phyloP scores from a whole-genome alignment of 768 basidiomycete species.

The Hysterangium stoloniferum region DNA sequence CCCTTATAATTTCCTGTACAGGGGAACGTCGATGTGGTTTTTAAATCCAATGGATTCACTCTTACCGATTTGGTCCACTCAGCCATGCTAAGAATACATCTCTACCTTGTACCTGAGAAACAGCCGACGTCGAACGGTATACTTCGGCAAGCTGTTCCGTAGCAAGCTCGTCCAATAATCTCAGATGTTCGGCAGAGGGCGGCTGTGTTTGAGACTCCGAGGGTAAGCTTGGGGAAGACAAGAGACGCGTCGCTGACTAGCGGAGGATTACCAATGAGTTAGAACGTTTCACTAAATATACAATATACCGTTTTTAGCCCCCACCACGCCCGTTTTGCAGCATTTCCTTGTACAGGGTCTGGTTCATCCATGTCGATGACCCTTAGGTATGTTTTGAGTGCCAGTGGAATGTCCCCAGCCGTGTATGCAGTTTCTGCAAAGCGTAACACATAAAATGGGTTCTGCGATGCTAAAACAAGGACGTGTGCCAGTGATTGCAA shows the following conservation, averaged over 20 bases:
- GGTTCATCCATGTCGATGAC: conserved; percentile 68
- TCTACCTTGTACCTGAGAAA: conserved; percentile 4
- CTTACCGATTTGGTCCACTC: neutral
- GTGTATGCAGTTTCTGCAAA: conserved; percentile 87
- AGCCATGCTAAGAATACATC: conserved; percentile 7
- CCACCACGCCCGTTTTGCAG: conserved; percentile 71
- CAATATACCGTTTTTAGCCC: conserved; percentile 69
- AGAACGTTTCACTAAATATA: conserved; percentile 9
- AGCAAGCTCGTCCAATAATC: conserved; percentile 60
- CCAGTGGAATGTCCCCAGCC: conserved; percentile 61
- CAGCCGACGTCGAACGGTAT: conserved; percentile 28
- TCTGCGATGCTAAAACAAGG: conserved; percentile 76
- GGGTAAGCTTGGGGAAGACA: conserved; percentile 33
- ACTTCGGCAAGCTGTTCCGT: conserved; percentile 60
- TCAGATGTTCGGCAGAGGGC: conserved; percentile 41
- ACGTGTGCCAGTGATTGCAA: conserved; percentile 76
- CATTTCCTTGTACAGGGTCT: conserved; percentile 39
- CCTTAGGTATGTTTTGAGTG: conserved; percentile 72
- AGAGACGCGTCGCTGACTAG: conserved; percentile 60
- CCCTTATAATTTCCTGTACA: too few relatives aligned
- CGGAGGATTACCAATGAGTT: too few relatives aligned
- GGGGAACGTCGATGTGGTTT: too few relatives aligned
- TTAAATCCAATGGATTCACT: too few relatives aligned
- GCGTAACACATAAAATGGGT: conserved; percentile 76
- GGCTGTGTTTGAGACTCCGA: conserved; percentile 43